Conservation (phyloP, 495 filamentous ascomycete species). For the Lentithecium fluviatile region DNA sequence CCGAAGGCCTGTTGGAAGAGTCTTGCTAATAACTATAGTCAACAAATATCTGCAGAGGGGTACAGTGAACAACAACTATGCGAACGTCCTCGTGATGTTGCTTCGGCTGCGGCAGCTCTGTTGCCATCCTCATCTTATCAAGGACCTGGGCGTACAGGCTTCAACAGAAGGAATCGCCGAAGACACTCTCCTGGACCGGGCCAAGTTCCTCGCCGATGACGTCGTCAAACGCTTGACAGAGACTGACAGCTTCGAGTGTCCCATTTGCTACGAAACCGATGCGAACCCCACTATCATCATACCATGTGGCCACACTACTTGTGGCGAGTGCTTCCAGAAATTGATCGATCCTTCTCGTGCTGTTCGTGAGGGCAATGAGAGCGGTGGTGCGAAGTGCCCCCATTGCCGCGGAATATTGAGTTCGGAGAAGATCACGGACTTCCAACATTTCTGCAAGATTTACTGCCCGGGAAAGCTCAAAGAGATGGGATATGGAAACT, state of each 20-base stretch:
- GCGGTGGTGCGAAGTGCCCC: constrained; percentile 65
- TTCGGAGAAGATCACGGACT: constrained; percentile 68
- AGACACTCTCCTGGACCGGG: constrained; percentile 63
- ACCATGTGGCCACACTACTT: constrained; percentile 83
- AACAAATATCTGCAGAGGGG: constrained; percentile 74
- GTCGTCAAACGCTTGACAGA: constrained; percentile 69
- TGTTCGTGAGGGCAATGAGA: constrained; percentile 59
- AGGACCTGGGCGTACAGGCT: constrained; percentile 64
- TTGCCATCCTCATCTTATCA: constrained; percentile 89
- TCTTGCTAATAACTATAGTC: constrained; percentile 48
- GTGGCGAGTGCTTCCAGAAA: constrained; percentile 73
- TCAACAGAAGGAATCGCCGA: constrained; percentile 48
- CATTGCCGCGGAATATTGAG: constrained; percentile 68
- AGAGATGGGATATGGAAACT: constrained; percentile 39
- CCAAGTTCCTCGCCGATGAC: constrained; percentile 57
- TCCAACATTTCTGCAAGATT: constrained; percentile 70
- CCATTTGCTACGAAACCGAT: constrained; percentile 76
- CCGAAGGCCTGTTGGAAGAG: no score
- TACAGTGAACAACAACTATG: constrained; percentile 76
- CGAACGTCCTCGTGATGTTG: constrained; percentile 78
- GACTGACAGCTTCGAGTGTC: constrained; percentile 60
- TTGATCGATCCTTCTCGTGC: constrained; percentile 62
- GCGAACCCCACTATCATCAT: constrained; percentile 75
- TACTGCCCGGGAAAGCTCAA: constrained; percentile 55
- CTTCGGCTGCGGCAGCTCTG: constrained; percentile 89